Base-by-base conservation (phyloP, 2,329 filamentous ascomycete genomes). In the Talaromyces rugulosus region DNA sequence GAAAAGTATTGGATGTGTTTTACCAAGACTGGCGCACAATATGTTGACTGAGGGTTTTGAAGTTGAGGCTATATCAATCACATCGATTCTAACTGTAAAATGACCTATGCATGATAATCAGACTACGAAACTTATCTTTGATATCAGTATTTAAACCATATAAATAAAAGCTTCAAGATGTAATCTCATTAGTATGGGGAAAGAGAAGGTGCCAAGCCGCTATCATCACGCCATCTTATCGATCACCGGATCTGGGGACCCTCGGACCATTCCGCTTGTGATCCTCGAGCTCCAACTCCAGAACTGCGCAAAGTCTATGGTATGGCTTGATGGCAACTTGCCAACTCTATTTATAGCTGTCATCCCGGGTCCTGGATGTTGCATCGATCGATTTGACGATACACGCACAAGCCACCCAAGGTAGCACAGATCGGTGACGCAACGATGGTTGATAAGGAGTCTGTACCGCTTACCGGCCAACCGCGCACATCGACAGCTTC, bases 401-500 rank as follows among this genome's bases (percentile, higher is more conserved):
- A 53, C 16, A 3, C 30, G 31, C 44, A 27, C 44, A 5, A 47
- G 44, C 16, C 50, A 12, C 12, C 27, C 16, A 31, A 31, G 50
- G 50, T 53, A 53, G 28, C 16, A 53, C 50, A 31, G 50, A 31
- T 16, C 50, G 18, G 56, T 58, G 52, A 55, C 52, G 53, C 58
- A 56, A 56, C 11, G 16, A 63, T 63, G 62, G 56, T 47, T 52
- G 30, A 27, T 14, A 30, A 59, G 30, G 50, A 57, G 56, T 68
- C 68, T 47, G 67, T 72, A 18, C 71, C 71, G 18, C 67, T 73
- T 56, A 68, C 64, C 44, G 68, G 67, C 23, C 65, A 63, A 44
- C 66, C 71, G 33, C 69, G 69, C 42, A 63, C 62, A 51, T 73
- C 71, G 8, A 57, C 64, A 31, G 57, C 63, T 23, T 75, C 74